phyloP scores from a whole-genome alignment of 768 basidiomycete species.

The Leccinum subtestaceum region DNA sequence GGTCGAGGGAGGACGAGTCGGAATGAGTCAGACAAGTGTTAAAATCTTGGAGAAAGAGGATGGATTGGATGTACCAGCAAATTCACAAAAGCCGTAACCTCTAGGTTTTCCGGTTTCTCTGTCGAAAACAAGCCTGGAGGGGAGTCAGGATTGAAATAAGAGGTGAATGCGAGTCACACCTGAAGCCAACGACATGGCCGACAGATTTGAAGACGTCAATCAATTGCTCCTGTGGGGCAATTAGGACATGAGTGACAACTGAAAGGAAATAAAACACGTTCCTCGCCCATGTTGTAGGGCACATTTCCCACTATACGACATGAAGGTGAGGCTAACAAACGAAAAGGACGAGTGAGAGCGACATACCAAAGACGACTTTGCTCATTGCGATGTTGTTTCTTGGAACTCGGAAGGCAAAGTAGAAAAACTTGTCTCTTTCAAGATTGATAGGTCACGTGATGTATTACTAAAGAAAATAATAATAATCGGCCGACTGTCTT shows the following conservation, averaged over 20 bases:
- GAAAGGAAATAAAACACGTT: slow-evolving; percentile 17
- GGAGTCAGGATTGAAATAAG: slow-evolving; percentile 3
- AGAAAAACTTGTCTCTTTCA: not conserved
- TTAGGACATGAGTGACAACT: slow-evolving; percentile 6
- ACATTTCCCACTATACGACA: slow-evolving; percentile 71
- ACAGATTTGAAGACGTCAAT: slow-evolving; percentile 88
- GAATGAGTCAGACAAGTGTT: slow-evolving; percentile 39
- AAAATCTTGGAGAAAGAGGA: slow-evolving; percentile 22
- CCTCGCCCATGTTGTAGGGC: slow-evolving; percentile 86
- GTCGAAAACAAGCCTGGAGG: slow-evolving; percentile 76
- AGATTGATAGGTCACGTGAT: not conserved
- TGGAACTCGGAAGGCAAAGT: not conserved
- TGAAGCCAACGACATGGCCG: slow-evolving; percentile 85
- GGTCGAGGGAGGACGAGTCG: slow-evolving; percentile 12
- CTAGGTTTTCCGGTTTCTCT: slow-evolving; percentile 92
- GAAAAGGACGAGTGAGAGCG: not conserved
- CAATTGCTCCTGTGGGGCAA: slow-evolving; percentile 59
- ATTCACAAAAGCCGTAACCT: slow-evolving; percentile 94
- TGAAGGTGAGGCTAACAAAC: slow-evolving; percentile 1
- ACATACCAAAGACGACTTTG: slow-evolving; percentile 71
- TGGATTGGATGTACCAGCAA: slow-evolving; percentile 66
- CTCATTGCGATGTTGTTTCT: slow-evolving; percentile 41
- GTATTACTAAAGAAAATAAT: not conserved
- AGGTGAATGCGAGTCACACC: slow-evolving; percentile 41
- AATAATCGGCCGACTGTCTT: not conserved